These are phyloP conservation scores for Sphaerobolus stellatus DNA, from an alignment of 1,284 basidiomycete genomes.

Conservation along the genomic window DNA sequence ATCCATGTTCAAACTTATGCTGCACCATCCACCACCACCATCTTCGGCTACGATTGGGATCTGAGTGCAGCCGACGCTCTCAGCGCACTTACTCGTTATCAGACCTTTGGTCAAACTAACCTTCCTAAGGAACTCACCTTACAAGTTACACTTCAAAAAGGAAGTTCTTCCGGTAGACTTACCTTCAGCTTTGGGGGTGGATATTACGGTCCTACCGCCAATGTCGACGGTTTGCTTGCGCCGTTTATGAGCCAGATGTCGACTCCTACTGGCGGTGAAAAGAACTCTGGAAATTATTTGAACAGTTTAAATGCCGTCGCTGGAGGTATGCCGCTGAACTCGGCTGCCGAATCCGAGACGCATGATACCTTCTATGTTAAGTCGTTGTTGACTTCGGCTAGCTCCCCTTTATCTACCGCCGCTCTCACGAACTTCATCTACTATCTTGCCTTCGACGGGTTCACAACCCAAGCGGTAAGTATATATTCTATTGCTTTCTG, in stretches of 20 bases:
- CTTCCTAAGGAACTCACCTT: background rate
- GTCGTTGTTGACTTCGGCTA: constrained; percentile 7
- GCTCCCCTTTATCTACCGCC: constrained; percentile 6
- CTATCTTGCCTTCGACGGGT: background rate
- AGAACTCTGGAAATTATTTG: background rate
- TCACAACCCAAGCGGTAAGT: constrained; percentile 32
- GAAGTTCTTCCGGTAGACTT: background rate
- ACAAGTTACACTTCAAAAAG: constrained; percentile 16
- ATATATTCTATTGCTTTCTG: constrained; percentile 7
- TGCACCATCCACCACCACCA: background rate
- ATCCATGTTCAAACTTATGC: background rate
- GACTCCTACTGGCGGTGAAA: background rate
- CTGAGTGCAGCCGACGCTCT: background rate
- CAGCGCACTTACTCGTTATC: background rate
- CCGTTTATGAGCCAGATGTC: background rate
- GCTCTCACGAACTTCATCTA: constrained; percentile 12
- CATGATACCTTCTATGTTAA: background rate
- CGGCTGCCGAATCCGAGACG: background rate
- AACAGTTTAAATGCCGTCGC: background rate
- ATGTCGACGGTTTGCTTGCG: background rate
- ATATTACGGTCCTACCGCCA: background rate
- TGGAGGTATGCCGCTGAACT: background rate
- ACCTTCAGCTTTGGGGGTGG: background rate
- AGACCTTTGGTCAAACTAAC: background rate
- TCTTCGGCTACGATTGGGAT: background rate